Conservation (phyloP, 2,329 filamentous ascomycete genomes). For the Pseudocercospora macadamiae region DNA sequence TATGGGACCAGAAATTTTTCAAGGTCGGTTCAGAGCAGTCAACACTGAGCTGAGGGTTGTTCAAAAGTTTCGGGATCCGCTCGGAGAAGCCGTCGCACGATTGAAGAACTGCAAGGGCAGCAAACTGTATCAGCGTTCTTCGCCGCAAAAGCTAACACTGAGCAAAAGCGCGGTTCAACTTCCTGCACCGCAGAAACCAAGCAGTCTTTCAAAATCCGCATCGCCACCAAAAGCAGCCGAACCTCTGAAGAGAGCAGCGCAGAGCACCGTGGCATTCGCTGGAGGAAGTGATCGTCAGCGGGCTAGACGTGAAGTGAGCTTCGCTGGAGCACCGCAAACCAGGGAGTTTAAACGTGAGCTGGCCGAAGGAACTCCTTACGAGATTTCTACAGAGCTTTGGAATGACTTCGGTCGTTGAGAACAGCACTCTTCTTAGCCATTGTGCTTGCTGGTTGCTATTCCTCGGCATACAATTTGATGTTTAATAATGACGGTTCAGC, state of each 20-base stretch:
- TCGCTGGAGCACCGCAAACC: slow-evolving; percentile 29
- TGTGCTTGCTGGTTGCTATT: neutral
- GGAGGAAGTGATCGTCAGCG: slow-evolving; percentile 18
- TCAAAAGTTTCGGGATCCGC: slow-evolving; percentile 38
- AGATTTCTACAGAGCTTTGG: slow-evolving; percentile 32
- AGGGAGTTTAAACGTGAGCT: slow-evolving; percentile 21
- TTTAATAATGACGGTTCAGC: slow-evolving; percentile 11
- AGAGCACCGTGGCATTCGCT: slow-evolving; percentile 8
- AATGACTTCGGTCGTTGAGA: slow-evolving; percentile 11
- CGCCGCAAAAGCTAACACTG: slow-evolving; percentile 14
- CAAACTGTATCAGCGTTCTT: slow-evolving; percentile 19
- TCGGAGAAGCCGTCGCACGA: slow-evolving; percentile 35
- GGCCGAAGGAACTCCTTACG: slow-evolving; percentile 26
- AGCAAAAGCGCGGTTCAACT: slow-evolving; percentile 30
- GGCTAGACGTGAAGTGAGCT: slow-evolving; percentile 31
- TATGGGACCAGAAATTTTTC: slow-evolving; percentile 39
- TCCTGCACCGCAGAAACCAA: slow-evolving; percentile 18
- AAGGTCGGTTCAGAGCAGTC: slow-evolving; percentile 39
- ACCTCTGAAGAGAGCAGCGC: slow-evolving; percentile 20
- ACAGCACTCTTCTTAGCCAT: no score
- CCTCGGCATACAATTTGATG: neutral
- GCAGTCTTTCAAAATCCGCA: slow-evolving; percentile 25
- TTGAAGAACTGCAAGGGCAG: slow-evolving; percentile 30
- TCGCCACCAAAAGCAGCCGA: slow-evolving; percentile 23
- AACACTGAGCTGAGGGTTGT: slow-evolving; percentile 39